Conservation (phyloP, 108 stramenopile genomes). For the Cylindrotheca closterium region DNA sequence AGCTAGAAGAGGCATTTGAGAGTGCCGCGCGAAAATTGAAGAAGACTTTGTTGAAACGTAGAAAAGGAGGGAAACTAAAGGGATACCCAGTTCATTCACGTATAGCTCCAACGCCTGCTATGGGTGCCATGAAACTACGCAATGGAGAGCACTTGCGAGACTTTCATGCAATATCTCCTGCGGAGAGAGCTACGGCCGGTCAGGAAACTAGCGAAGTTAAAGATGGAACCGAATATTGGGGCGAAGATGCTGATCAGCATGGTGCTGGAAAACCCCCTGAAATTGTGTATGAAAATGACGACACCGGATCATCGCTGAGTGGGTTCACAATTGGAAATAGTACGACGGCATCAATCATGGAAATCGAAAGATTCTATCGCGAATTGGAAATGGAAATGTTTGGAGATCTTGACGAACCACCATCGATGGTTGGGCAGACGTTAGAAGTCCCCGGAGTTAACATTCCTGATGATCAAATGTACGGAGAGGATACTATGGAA, state of each 20-base stretch:
- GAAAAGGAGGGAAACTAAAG: slow-evolving; percentile 25
- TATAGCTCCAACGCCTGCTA: slow-evolving; percentile 8
- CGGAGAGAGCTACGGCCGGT: no score
- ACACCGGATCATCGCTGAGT: slow-evolving; percentile 1
- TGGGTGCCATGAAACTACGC: not conserved
- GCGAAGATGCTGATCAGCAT: no score
- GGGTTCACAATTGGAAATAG: slow-evolving; percentile 26
- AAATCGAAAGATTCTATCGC: slow-evolving; percentile 33
- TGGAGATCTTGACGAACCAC: slow-evolving; percentile 26
- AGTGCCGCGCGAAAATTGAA: slow-evolving; percentile 41
- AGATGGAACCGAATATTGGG: no score
- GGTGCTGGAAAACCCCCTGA: not conserved
- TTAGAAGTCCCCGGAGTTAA: slow-evolving; percentile 24
- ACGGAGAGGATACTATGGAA: not conserved
- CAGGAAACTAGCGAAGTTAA: no score
- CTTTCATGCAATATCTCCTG: no score
- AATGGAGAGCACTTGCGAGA: no score
- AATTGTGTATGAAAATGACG: not conserved
- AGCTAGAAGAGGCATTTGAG: slow-evolving; percentile 54
- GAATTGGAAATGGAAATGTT: slow-evolving; percentile 46
- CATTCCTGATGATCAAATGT: slow-evolving; percentile 18
- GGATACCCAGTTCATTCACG: slow-evolving; percentile 21
- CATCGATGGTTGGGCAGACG: slow-evolving; percentile 42
- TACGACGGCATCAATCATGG: slow-evolving; percentile 30
- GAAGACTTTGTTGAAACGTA: slow-evolving; percentile 31